These are phyloP conservation scores for Aspergillus puulaauensis DNA, from an alignment of 2,329 filamentous ascomycete genomes.

Conservation along the genomic window DNA sequence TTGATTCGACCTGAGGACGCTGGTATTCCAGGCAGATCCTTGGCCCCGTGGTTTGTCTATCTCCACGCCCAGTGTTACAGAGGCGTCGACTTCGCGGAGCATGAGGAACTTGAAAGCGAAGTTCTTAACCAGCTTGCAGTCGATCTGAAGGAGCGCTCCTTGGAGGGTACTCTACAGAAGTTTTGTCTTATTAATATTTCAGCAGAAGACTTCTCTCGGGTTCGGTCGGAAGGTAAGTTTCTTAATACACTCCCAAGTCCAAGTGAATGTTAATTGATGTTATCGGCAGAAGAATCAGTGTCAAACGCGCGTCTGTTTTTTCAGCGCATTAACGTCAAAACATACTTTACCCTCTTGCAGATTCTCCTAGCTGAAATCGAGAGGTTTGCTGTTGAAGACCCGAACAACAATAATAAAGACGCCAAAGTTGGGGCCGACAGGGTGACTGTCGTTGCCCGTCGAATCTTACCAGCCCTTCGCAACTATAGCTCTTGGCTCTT, in stretches of 20 bases:
- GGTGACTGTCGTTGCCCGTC: constrained; percentile 59
- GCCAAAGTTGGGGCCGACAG: constrained; percentile 44
- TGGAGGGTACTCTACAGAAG: constrained; percentile 68
- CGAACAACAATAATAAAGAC: constrained; percentile 36
- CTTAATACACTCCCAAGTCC: constrained; percentile 5
- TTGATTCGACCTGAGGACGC: constrained; percentile 52
- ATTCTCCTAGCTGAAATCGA: constrained; percentile 69
- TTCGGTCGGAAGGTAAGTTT: constrained; percentile 57
- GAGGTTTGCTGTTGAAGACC: constrained; percentile 52
- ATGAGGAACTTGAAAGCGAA: constrained; percentile 80
- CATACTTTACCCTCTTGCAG: constrained; percentile 70
- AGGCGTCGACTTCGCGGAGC: constrained; percentile 70
- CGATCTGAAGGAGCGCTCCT: constrained; percentile 67
- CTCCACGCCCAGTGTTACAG: constrained; percentile 83
- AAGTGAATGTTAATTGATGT: constrained; percentile 15
- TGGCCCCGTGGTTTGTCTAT: constrained; percentile 79
- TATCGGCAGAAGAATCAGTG: constrained; percentile 49
- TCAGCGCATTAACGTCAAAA: constrained; percentile 74
- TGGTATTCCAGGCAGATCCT: constrained; percentile 52
- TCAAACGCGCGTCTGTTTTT: constrained; percentile 56
- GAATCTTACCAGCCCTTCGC: constrained; percentile 63
- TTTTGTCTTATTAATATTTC: constrained; percentile 84
- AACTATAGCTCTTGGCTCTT: constrained; percentile 69
- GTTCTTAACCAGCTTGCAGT: constrained; percentile 75
- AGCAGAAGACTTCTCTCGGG: constrained; percentile 70